These are phyloP conservation scores for Alternaria atra DNA, from an alignment of 2,329 filamentous ascomycete species.

Conservation along the genomic window DNA sequence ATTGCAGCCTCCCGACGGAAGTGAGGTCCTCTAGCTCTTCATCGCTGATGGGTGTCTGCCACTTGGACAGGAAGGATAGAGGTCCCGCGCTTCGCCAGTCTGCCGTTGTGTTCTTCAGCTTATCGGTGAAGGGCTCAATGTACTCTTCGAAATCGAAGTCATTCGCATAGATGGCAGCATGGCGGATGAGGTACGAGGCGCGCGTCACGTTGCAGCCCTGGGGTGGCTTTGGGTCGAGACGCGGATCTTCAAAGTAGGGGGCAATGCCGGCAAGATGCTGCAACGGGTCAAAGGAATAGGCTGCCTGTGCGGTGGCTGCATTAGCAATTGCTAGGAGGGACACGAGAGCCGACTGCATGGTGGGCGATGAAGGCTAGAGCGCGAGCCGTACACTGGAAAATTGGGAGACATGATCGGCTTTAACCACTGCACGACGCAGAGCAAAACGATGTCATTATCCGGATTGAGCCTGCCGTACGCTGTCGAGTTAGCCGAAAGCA, in stretches of 20 bases:
- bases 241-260: slow-evolving; percentile 61
- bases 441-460: slow-evolving; percentile 16
- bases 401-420: neutral
- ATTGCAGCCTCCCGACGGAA: slow-evolving; percentile 68
- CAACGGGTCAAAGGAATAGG: slow-evolving; percentile 58
- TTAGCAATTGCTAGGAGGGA: slow-evolving; percentile 39
- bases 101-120: slow-evolving; percentile 66
- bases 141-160: slow-evolving; percentile 63
- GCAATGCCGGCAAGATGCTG: slow-evolving; percentile 61
- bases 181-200: slow-evolving; percentile 60
- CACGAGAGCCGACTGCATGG: slow-evolving; percentile 30
- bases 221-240: slow-evolving; percentile 57
- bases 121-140: slow-evolving; percentile 62
- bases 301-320: slow-evolving; percentile 29
- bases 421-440: slow-evolving; percentile 7
- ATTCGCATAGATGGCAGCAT: slow-evolving; percentile 63
- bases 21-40: slow-evolving; percentile 69
- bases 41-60: slow-evolving; percentile 65
- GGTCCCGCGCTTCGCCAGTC: slow-evolving; percentile 66
- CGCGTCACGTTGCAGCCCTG: slow-evolving; percentile 62
- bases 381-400: slow-evolving; percentile 18
- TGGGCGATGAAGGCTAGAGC: slow-evolving; percentile 11
- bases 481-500: neutral
- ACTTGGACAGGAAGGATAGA: slow-evolving; percentile 65
- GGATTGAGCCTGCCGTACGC: neutral